phyloP scores from a whole-genome alignment of 2,329 filamentous ascomycete genomes.

The Microsporum audouinii region DNA sequence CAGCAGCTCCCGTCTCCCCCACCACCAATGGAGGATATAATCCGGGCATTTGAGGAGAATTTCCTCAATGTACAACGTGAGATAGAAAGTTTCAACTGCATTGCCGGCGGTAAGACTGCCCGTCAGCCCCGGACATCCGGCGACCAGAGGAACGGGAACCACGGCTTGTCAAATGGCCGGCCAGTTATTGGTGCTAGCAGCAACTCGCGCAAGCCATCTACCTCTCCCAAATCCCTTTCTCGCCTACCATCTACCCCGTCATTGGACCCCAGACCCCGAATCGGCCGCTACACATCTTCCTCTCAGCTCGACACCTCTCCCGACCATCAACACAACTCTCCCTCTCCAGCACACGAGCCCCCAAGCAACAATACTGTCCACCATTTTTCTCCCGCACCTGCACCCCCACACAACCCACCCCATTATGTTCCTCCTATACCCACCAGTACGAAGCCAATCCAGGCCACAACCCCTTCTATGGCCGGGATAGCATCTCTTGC shows the following conservation, averaged over 20 bases:
- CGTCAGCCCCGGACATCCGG: conserved; percentile 44
- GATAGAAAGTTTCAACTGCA: conserved; percentile 52
- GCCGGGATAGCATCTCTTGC: conserved; percentile 34
- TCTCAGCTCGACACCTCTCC: background rate
- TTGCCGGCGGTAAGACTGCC: conserved; percentile 57
- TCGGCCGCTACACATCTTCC: conserved; percentile 12
- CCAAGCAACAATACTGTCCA: conserved; percentile 4
- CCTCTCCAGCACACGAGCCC: background rate
- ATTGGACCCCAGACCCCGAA: conserved; percentile 18
- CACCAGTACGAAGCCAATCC: background rate
- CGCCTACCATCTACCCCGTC: conserved; percentile 19
- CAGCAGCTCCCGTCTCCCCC: conserved; percentile 59
- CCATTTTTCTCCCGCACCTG: background rate
- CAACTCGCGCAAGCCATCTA: conserved; percentile 24
- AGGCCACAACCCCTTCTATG: conserved; percentile 20
- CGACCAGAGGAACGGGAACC: conserved; percentile 36
- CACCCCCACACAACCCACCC: background rate
- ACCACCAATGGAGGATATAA: conserved; percentile 59
- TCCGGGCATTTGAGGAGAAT: conserved; percentile 52
- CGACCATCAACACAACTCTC: background rate
- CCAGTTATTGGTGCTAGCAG: conserved; percentile 25
- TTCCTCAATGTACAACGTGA: conserved; percentile 55
- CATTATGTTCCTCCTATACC: conserved; percentile 7
- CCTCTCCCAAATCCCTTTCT: conserved; percentile 21
- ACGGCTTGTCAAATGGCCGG: conserved; percentile 19